Base-by-base conservation (phyloP, 495 filamentous ascomycete species). In the Penicillium angulare region DNA sequence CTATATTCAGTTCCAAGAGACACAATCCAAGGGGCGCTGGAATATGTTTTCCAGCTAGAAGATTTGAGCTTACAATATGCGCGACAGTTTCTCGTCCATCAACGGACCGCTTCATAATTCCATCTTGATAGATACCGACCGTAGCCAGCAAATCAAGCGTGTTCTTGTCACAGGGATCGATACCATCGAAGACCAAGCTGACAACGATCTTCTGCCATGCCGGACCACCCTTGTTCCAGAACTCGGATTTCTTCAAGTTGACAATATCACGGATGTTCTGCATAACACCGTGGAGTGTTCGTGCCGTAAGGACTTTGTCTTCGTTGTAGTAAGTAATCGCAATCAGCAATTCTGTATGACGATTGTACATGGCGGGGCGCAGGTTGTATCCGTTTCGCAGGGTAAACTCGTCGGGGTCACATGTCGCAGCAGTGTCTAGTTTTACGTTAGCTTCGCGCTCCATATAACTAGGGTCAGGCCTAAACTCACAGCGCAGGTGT, bases 131-230 rank as follows among this genome's bases (percentile, higher is more conserved):
- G 47, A 96, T 80, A 66, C 93, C 93, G 60, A 98, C 78, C 20
- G 93, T 98, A 9, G 93, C 93, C 57, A 98, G 76, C 42, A 97
- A 79, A 68, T 98, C 93, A 15, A 98, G 80, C 3, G 90, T 95
- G 67, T 92, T 87, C 74, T 97, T 97, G 77, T 98, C 92, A 54
- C 88, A 92, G 60, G 95, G 92, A 59, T 96, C 92, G 60, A 98
- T 95, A 68, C 93, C 93, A 68, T 98, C 93, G 54, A 97, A 98
- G 33, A 98, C 89, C 59, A 97, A 72, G 64, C 86, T 88, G 33
- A 95, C 90, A 15, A 97, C 93, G 64, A 98, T 97, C 78, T 98
- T 98, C 69, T 98, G 93, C 93, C 93, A 98, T 31, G 93, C 93
- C 15, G 93, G 92, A 10, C 93, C 93, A 58, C 93, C 93, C 72